Evolutionary conservation across 306 rosid species (phyloP).

Genomic region (Trichosanthes truncata): DNA sequence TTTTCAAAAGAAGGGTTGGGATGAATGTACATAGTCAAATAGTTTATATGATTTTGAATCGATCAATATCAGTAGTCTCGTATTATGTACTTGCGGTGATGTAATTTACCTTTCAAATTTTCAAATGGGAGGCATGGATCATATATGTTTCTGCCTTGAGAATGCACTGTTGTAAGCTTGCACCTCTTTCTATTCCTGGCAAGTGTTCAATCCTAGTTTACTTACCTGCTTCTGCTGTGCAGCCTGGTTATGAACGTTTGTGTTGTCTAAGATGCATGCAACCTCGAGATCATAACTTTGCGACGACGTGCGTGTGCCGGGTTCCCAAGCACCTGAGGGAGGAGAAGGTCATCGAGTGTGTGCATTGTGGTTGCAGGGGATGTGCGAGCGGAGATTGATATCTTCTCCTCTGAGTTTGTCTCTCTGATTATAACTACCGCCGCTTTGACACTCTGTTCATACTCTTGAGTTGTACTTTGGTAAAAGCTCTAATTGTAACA

Average conservation of each 20-base stretch:
- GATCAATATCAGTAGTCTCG: background rate
- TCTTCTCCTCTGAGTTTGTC: background rate
- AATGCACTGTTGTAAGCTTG: background rate
- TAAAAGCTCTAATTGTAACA: background rate
- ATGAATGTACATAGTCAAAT: background rate
- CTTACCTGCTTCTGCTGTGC: constrained; percentile 15
- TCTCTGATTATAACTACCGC: background rate
- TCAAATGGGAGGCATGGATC: background rate
- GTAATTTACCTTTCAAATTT: background rate
- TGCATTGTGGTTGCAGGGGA: constrained; percentile 82
- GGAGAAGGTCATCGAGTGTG: constrained; percentile 83
- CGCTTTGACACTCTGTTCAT: background rate
- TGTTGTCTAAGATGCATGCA: constrained; percentile 90
- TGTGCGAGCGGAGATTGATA: constrained; percentile 87
- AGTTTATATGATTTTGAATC: background rate
- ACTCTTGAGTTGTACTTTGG: background rate
- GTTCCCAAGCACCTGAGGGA: constrained; percentile 85
- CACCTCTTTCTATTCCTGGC: background rate
- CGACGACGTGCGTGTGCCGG: constrained; percentile 81
- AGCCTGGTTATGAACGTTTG: constrained; percentile 86
- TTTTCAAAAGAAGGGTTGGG: background rate
- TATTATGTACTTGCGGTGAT: background rate
- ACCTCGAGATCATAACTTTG: constrained; percentile 86
- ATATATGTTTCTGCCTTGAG: background rate
- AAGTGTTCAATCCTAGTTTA: background rate